Conservation (phyloP, 345 rosid species). For the Cardamine resedifolia region DNA sequence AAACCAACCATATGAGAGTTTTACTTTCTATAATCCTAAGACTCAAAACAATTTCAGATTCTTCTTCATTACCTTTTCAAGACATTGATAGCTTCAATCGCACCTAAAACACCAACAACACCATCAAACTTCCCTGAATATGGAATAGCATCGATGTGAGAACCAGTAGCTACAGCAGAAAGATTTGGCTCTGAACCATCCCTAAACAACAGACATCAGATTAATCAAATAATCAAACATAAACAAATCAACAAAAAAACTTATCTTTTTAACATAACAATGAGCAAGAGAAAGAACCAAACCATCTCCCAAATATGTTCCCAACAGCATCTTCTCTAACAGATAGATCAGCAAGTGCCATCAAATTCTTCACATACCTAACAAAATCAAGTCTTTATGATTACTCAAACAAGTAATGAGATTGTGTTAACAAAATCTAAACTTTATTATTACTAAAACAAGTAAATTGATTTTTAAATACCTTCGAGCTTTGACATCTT, state of each 20-base stretch:
- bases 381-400: slow-evolving; percentile 10
- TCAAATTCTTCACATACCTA: slow-evolving; percentile 75
- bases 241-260: neutral
- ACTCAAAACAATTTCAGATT: neutral
- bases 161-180: slow-evolving; percentile 80
- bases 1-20: neutral
- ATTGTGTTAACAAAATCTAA: neutral
- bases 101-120: slow-evolving; percentile 96
- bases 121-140: slow-evolving; percentile 97
- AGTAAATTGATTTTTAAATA: slow-evolving; percentile 27
- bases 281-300: slow-evolving; percentile 27
- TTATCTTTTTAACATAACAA: neutral
- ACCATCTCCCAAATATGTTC: slow-evolving; percentile 91
- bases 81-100: slow-evolving; percentile 89
- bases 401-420: too few species aligned
- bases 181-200: slow-evolving; percentile 70
- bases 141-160: slow-evolving; percentile 97
- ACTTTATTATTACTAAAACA: neutral
- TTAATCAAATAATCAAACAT: slow-evolving; percentile 10
- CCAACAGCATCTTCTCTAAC: slow-evolving; percentile 95
- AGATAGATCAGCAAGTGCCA: slow-evolving; percentile 73
- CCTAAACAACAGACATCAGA: slow-evolving; percentile 42
- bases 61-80: slow-evolving; percentile 60
- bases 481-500: slow-evolving; percentile 87
- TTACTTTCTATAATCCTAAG: neutral